A percentile compares a stretch with the other conserved stretches of the same genome.
Evolutionary conservation across 2,329 filamentous ascomycete species (phyloP).

Genomic region (Macrophomina pseudophaseolina): DNA sequence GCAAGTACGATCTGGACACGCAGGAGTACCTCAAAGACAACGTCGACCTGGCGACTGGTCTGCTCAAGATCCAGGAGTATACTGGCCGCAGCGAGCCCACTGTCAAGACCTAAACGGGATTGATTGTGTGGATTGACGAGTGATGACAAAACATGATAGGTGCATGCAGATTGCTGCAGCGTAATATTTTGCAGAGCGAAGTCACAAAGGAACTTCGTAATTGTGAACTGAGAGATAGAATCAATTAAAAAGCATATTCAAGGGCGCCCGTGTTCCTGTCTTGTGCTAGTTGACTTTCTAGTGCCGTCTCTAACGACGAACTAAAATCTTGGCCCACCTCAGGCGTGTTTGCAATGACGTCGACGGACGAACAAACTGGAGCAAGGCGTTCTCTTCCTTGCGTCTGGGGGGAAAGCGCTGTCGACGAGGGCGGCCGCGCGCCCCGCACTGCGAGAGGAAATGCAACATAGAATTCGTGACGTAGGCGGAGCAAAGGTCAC

Average conservation of each 20-base stretch:
- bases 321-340: too few relatives aligned
- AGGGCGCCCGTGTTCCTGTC: not conserved
- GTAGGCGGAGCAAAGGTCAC: not conserved
- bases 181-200: conserved; percentile 10
- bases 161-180: conserved; percentile 19
- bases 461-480: not conserved
- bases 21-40: conserved; percentile 94
- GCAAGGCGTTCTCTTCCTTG: not conserved
- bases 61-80: conserved; percentile 93
- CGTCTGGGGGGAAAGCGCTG: not conserved
- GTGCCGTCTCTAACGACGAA: too few relatives aligned
- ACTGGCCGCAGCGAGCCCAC: conserved; percentile 91
- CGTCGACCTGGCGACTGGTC: conserved; percentile 79
- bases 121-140: conserved; percentile 16
- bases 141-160: conserved; percentile 19
- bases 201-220: conserved; percentile 5
- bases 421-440: not conserved
- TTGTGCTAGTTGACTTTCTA: too few relatives aligned
- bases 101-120: conserved; percentile 78
- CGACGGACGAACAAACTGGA: not conserved
- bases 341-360: not conserved
- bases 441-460: not conserved
- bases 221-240: conserved; percentile 15
- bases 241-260: conserved; percentile 26
- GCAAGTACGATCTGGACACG: conserved; percentile 78